A percentile compares a stretch with the other conserved stretches of the same genome.
These are phyloP conservation scores for Ophiocordyceps australis DNA, from an alignment of 2,329 filamentous ascomycete species.

Conservation along the genomic window DNA sequence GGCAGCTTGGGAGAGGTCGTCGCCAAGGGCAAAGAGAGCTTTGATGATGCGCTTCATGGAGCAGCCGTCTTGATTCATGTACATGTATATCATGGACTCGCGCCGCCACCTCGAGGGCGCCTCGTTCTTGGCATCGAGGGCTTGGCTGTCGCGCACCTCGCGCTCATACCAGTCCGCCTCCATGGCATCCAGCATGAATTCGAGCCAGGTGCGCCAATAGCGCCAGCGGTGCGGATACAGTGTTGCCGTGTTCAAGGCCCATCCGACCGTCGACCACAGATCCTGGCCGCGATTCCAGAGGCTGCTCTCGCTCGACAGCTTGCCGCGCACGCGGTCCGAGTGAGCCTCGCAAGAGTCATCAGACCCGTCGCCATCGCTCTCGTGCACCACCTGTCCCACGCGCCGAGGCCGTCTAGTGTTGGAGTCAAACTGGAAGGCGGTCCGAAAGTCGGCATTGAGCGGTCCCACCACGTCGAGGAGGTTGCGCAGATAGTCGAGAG, in stretches of 20 bases:
- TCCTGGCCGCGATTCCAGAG: slow-evolving; percentile 64
- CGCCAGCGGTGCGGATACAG: slow-evolving; percentile 57
- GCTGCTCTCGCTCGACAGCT: slow-evolving; percentile 44
- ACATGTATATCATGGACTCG: slow-evolving; percentile 42
- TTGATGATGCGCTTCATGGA: slow-evolving; percentile 38
- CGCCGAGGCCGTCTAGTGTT: slow-evolving; percentile 11
- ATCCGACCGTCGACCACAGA: slow-evolving; percentile 79
- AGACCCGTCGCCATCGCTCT: slow-evolving; percentile 22
- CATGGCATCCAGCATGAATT: slow-evolving; percentile 61
- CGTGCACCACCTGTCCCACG: slow-evolving; percentile 16
- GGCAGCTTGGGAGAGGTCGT: slow-evolving; percentile 26
- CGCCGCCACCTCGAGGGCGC: slow-evolving; percentile 15
- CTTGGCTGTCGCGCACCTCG: slow-evolving; percentile 24
- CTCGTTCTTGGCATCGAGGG: slow-evolving; percentile 5
- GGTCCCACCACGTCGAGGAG: slow-evolving; percentile 49
- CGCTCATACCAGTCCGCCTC: slow-evolving; percentile 51
- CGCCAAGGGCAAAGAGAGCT: slow-evolving; percentile 50
- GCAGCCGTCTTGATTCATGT: slow-evolving; percentile 28
- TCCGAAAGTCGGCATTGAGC: slow-evolving; percentile 47
- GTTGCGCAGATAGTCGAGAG: slow-evolving; percentile 52
- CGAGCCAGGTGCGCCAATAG: slow-evolving; percentile 66
- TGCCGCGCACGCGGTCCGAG: slow-evolving; percentile 33
- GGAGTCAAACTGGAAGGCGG: slow-evolving; percentile 50
- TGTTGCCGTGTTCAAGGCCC: slow-evolving; percentile 83
- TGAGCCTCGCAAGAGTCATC: slow-evolving; percentile 24